Base-by-base conservation (phyloP, 225 moss, liverwort and hornwort species). In the Physcomitrellopsis africana region DNA sequence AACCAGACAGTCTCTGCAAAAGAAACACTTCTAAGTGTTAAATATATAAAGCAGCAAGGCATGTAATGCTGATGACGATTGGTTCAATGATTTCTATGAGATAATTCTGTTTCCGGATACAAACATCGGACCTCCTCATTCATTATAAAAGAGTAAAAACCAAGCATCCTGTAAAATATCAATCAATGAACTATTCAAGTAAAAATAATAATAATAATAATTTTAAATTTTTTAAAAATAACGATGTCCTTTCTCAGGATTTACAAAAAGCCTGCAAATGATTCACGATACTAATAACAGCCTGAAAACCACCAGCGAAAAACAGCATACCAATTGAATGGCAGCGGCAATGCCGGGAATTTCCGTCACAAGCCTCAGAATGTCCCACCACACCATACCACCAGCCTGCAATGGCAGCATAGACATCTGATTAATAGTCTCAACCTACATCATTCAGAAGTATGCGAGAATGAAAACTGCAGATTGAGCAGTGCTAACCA, bases 301-400 rank as follows among this genome's bases (percentile, higher is more conserved):
- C 32, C 32, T 2, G 55, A 61, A 32, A 67, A 46, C 44, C 15
- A 1, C 5, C 46, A 8, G 13, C 1, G 44, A 70, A 8, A 70
- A 63, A 64, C 14, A 48, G 65, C 72, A 62, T 72, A 94, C 96
- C 94, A 46, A 84, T 62, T 53, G 78, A 82, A 72, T 87, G 81
- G 67, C 96, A 96, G 20, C 83, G 85, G 73, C 96, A 96, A 69
- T 85, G 89, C 53, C 86, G 96, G 82, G 77, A 65, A 43, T 83
- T 89, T 53, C 86, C 83, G 49, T 86, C 84, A 71, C 96, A 96
- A 53, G 72, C 77, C 71, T 94, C 92, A 7, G 78, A 76, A 56
- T 96, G 96, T 19, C 96, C 96, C 67, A 96, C 96, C 51, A 96
- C 85, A 69, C 96, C 96, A 70, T 96, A 96, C 96, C 96, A 96